Base-by-base conservation (phyloP, 177 flowering plant species). In the Vitis hybrid region DNA sequence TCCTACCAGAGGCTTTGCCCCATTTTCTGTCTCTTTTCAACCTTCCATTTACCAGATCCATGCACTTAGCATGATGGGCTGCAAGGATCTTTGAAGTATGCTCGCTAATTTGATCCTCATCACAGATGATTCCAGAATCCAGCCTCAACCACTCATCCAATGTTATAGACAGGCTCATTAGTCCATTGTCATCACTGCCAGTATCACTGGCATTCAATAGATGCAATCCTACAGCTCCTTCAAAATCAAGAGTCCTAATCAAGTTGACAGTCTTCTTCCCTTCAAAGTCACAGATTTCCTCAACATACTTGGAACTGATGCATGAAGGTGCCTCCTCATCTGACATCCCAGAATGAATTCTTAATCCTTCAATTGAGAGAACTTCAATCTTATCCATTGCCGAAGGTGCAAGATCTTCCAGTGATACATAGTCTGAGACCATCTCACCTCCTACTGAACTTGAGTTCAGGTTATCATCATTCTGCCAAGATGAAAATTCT, bases 91-190 rank as follows among this genome's bases (percentile, higher is more conserved):
- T 72, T 9, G 63, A 51, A 45, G 56, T 73, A 34, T 56, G 69
- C 58, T 79, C 76, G 66, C 54, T 60, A 4, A 39, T 66, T 22
- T 76, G 73, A 39, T 79, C 82, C 68, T 78, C 76, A 55, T 50
- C 72, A 66, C 60, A 69, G 50, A 70, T 31, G 20, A 73, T 67
- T 56, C 81, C 81, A 67, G 79, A 59, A 73, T 85, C 87, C 31
- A 85, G 77, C 67, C 48, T 77, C 57, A 82, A 73, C 88, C 90
- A 87, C 63, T 85, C 82, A 13, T 85, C 84, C 60, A 87, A 52
- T 52, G 82, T 63, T 59, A 87, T 2, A 59, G 82, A 83, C 3
- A 80, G 50, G 39, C 69, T 74, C 70, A 85, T 39, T 52, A 84
- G 69, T 45, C 56, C 79, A 63, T 77, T 68, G 31, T 45, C 74